Base-by-base conservation (phyloP, 73 alveolate species). In the Blepharisma japonicum region DNA sequence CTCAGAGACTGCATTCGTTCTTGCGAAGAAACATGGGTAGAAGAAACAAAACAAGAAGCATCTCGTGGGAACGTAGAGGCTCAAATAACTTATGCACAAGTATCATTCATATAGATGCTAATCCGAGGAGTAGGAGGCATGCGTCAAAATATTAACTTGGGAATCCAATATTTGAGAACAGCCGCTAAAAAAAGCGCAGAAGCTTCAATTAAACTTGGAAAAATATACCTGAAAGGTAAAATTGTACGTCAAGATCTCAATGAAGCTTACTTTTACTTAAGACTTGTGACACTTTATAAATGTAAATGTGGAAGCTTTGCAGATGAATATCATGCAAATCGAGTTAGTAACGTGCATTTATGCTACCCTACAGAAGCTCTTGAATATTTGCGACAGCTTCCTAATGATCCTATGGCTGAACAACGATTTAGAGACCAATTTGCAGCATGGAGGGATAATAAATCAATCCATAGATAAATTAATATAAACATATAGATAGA, bases 241-340 rank as follows among this genome's bases (percentile, higher is more conserved):
- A 14, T 14, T 45, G 80, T 47, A 23, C 80, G 71, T n/a, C 47
- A 11, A 45, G 61, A 70, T 25, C 11, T 45, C 23, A 47, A 25
- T 11, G 32, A 39, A 39, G 80, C 80, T 11, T 70, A 70, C 5
- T 70, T 70, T 70, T 70, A 70, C 27, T n/a, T 70, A 20, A 23
- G 66, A 70, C 56, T 70, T 45, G 80, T 54, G 14, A 70, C 80
- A 9, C 27, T 45, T 18, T 70, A 45, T 47, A 23, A 54, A 70
- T 70, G 80, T 45, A 70, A 70, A 70, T 70, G 80, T 70, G 80
- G 80, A 4, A 70, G 32, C 6, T 70, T 47, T 45, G 80, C 80
- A 14, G 80, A 70, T 1, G 8, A 45, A 45, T 45, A 45, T 45
- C 80, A 70, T 70, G 23, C 77, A 9, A 47, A 47, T 2, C 18